Evolutionary conservation across 106 monocot species (phyloP).

Genomic region (Hemerocallis citrina): DNA sequence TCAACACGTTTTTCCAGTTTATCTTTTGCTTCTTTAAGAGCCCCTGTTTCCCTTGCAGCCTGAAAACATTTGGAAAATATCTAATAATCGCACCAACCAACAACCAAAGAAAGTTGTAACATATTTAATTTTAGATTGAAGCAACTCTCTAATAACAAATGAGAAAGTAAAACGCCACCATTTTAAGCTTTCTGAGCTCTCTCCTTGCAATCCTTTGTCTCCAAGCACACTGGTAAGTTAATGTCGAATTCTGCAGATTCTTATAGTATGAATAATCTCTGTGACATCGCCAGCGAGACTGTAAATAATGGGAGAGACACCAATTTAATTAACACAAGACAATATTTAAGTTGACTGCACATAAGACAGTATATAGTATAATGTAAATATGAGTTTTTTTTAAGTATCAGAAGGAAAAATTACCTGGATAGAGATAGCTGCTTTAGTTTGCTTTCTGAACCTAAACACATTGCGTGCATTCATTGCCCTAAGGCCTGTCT

Average conservation of each 20-base stretch:
- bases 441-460: conserved; percentile 72
- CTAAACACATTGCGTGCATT: conserved; percentile 64
- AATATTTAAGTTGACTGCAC: neutral
- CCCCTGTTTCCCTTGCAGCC: conserved; percentile 94
- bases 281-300: conserved; percentile 76
- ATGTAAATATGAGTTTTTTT: neutral
- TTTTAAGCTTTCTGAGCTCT: conserved; percentile 76
- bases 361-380: neutral
- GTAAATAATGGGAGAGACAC: conserved; percentile 3
- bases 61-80: conserved; percentile 17
- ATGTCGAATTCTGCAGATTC: conserved; percentile 42
- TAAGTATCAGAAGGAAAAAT: conserved; percentile 1
- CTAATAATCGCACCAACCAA: conserved; percentile 1
- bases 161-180: conserved; percentile 35
- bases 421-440: conserved; percentile 69
- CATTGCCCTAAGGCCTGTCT: conserved; percentile 74
- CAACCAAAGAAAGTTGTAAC: neutral
- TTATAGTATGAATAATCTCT: conserved; percentile 57
- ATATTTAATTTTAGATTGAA: neutral
- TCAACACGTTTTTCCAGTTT: conserved; percentile 91
- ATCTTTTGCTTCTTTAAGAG: conserved; percentile 88
- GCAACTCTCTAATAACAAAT: neutral
- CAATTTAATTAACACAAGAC: conserved; percentile 1
- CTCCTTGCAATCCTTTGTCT: conserved; percentile 79
- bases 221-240: conserved; percentile 88